Conservation (phyloP, 2,329 filamentous ascomycete genomes). For the Zymoseptoria ardabiliae region DNA sequence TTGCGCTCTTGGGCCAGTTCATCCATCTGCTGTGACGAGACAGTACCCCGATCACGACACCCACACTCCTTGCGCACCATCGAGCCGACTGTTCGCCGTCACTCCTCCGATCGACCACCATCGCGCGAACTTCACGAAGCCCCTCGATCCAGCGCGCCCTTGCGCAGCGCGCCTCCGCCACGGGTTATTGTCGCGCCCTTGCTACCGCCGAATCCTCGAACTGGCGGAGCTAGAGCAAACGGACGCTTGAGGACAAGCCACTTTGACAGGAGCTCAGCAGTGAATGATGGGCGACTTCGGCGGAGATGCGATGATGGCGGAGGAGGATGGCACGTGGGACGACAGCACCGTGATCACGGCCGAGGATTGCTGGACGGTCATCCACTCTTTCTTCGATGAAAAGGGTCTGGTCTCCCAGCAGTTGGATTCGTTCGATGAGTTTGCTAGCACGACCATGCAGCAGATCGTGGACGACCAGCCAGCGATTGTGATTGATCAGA, state of each 20-base stretch:
- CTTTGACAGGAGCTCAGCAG: background rate
- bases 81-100: background rate
- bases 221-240: background rate
- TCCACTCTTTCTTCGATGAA: conserved; percentile 90
- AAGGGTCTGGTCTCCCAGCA: conserved; percentile 97
- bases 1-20: background rate
- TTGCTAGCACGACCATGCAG: conserved; percentile 88
- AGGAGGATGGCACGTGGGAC: conserved; percentile 16
- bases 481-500: conserved; percentile 86
- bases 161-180: background rate
- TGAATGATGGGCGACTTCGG: background rate
- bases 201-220: background rate
- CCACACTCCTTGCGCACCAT: background rate
- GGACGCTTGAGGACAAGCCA: background rate
- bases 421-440: conserved; percentile 97
- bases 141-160: background rate
- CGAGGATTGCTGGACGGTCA: conserved; percentile 97
- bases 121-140: background rate
- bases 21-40: background rate
- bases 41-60: background rate
- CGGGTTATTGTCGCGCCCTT: background rate
- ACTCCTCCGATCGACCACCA: background rate
- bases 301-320: conserved; percentile 6
- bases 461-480: conserved; percentile 90
- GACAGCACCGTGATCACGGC: conserved; percentile 60